Base-by-base conservation (phyloP, 441 rosid genomes). In the Gossypium gossypioides region DNA sequence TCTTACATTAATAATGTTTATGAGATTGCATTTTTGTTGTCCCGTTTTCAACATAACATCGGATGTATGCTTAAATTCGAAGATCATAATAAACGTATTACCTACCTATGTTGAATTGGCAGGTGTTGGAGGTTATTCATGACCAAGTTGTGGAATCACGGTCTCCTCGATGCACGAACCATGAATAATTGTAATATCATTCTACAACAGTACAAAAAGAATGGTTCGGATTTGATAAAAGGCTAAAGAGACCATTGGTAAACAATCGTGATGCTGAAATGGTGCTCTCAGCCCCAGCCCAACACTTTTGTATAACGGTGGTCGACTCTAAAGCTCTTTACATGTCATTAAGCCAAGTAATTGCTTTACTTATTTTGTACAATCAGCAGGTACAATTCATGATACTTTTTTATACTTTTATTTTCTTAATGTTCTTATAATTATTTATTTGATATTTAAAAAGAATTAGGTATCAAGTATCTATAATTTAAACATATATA, bases 121-220 rank as follows among this genome's bases (percentile, higher is more conserved):
- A 96, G 99, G 98, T 91, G 97, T 76, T 96, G 99, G 99, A 91
- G 91, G 77, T 66, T 96, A 57, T 86, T 89, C 64, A 86, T 93
- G 99, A 89, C 93, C 74, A 96, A 96, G 79, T 81, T 91, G 57
- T 93, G 98, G 99, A 96, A 96, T 81, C 99, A 91, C n/a, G 98
- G 97, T 52, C 93, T 96, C n/a, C 97, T 96, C 8, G 99, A 96
- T 73, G 98, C 94, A 8, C 83, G 94, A 61, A 87, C 85, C 29
- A 89, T 93, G 94, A 96, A 93, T 87, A 89, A 77, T 60, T 93
- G 98, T 79, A 96, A 88, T 78, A 48, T 75, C 72, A 73, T 78
- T 70, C 91, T 93, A 12, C 91, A 90, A 67, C 87, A 84, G 77
- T 79, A 66, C 76, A 84, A 87, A 66, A 84, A 68, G 68, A 84